Evolutionary conservation across 2,329 filamentous ascomycete genomes (phyloP), one percentile per base, ranked within the genome.

Genomic region (Fusarium xyrophilum): DNA sequence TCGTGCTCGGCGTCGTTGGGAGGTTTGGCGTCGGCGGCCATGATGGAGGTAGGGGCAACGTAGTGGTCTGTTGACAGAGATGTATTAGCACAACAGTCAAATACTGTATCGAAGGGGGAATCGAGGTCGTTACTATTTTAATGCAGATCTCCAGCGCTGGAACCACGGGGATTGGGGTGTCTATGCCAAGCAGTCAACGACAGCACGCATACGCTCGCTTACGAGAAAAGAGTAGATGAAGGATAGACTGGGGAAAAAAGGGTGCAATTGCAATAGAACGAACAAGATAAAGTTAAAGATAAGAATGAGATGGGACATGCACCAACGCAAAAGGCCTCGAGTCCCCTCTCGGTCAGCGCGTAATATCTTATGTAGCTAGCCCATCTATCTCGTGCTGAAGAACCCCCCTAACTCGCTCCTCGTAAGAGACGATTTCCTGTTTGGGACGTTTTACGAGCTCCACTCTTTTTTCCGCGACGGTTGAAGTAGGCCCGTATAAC

Each of bases 341-440:
- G 17, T 9, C 12, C 33, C 23, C n/a, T 6, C n/a, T 28, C 46
- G 10, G 7, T 25, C 11, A 30, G 43, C 33, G 21, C n/a, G 28
- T 47, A 23, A 10, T 23, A n/a, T 21, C 14, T 50, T 35, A 39
- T 63, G 30, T 56, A 56, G 15, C 23, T 23, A 43, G 15, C n/a
- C 8, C 14, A 46, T 51, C 32, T n/a, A 46, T 51, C 32, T n/a
- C 14, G 39, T 48, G 11, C 33, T 25, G 42, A 7, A 21, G 21
- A 19, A 39, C 11, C 44, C 36, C 27, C 39, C n/a, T n/a, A n/a
- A n/a, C 40, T 63, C 40, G 56, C 46, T 43, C 40, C 40, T 43
- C 63, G 64, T 67, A 67, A 63, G 42, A 30, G 44, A 42, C 35
- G 58, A 67, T 67, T 67, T 50, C 64, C 52, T 43, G 12, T 67